Conservation (phyloP, 176 grass and related monocot genomes). For the Lolium rigidum region DNA sequence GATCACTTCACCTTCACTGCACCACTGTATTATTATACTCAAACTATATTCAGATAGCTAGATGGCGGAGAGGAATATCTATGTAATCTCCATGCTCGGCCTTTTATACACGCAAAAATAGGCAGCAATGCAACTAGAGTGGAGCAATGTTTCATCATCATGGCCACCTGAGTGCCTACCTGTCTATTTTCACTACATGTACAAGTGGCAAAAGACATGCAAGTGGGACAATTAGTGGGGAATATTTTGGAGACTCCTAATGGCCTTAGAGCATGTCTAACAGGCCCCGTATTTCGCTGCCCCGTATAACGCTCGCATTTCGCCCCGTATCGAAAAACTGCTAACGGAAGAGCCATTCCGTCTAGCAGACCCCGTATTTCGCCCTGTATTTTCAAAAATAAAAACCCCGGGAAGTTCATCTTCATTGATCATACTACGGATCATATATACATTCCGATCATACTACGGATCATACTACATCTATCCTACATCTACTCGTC, state of each 20-base stretch:
- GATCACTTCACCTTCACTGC: background rate
- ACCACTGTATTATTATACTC: background rate
- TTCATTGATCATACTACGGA: too few relatives aligned
- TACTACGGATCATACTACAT: too few relatives aligned
- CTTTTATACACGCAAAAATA: slow-evolving; percentile 3
- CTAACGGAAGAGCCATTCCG: too few relatives aligned
- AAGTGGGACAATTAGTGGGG: background rate
- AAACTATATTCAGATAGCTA: background rate
- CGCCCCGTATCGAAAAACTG: too few relatives aligned
- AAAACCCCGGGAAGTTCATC: too few relatives aligned
- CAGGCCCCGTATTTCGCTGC: too few relatives aligned
- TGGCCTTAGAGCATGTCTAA: too few relatives aligned
- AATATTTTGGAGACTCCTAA: background rate
- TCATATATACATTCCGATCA: too few relatives aligned
- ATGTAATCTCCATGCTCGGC: background rate
- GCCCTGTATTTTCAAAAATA: too few relatives aligned
- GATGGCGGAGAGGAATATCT: background rate
- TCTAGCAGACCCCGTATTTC: too few relatives aligned
- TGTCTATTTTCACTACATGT: slow-evolving; percentile 5
- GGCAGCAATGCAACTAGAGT: background rate
- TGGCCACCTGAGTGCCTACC: background rate
- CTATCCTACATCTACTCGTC: too few relatives aligned
- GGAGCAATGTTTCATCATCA: slow-evolving; percentile 4
- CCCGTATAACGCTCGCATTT: too few relatives aligned
- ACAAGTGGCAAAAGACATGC: background rate